Evolutionary conservation across 169 alveolate genomes (phyloP).

Genomic region (Toxoplasma gondii): DNA sequence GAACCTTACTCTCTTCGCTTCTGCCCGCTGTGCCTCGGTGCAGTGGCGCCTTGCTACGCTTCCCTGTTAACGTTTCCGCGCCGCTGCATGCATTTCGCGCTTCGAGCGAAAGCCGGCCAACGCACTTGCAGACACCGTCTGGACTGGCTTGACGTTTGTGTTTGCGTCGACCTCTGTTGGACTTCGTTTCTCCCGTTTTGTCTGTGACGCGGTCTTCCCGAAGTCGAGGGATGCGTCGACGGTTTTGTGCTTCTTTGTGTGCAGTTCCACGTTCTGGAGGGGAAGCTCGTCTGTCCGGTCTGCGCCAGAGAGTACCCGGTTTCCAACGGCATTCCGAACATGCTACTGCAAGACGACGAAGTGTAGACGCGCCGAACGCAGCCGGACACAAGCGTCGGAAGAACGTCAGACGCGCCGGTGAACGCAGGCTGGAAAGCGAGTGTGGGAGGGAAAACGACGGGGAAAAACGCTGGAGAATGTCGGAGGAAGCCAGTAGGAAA

Average conservation of each 20-base stretch:
- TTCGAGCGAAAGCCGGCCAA: no score
- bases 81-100: no score
- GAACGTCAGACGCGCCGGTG: neutral
- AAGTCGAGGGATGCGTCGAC: neutral
- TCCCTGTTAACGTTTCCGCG: no score
- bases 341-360: conserved; percentile 66
- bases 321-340: conserved; percentile 75
- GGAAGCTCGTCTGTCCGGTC: conserved; percentile 70
- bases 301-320: conserved; percentile 70
- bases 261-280: conserved; percentile 72
- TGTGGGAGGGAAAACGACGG: neutral
- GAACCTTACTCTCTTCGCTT: no score
- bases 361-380: neutral
- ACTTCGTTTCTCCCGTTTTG: no score
- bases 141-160: no score
- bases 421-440: neutral
- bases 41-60: no score
- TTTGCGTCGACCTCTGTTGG: no score
- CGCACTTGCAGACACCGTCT: no score
- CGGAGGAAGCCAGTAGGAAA: neutral
- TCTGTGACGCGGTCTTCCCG: neutral
- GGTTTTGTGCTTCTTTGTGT: neutral
- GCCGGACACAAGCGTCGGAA: neutral
- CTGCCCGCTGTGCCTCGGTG: no score
- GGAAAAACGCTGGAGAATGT: neutral